Percentiles rank a stretch among this genome's conserved stretches.
These are phyloP conservation scores for Rhynchospora pubera DNA, from an alignment of 176 grass and related monocot genomes.

Conservation along the genomic window DNA sequence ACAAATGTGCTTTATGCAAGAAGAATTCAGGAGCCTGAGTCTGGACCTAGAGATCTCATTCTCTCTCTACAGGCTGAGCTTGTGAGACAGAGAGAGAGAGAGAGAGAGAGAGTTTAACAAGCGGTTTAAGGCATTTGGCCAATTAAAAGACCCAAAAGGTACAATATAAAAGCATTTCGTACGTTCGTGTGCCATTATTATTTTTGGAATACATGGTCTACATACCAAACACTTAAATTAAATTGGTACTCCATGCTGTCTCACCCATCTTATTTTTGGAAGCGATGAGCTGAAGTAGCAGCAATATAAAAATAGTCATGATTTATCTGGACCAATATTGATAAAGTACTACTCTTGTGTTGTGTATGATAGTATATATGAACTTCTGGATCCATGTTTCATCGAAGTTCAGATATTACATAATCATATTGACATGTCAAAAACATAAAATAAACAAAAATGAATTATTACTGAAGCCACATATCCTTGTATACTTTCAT, in stretches of 20 bases:
- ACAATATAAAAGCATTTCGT: slow-evolving; percentile 5
- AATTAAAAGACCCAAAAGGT: slow-evolving; percentile 35
- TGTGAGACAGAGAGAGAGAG: slow-evolving; percentile 43
- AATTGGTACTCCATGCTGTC: background rate
- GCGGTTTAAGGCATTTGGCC: slow-evolving; percentile 67
- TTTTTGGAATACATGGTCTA: background rate
- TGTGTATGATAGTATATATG: background rate
- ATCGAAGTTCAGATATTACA: background rate
- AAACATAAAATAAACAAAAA: background rate
- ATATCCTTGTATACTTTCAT: background rate
- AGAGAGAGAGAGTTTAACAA: slow-evolving; percentile 74
- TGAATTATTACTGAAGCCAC: background rate
- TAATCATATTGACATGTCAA: background rate
- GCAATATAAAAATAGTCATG: background rate
- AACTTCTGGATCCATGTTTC: background rate
- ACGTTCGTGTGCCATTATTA: no score
- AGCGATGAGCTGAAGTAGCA: background rate
- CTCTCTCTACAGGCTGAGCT: slow-evolving; percentile 47
- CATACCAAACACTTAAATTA: background rate
- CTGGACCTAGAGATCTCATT: slow-evolving; percentile 37
- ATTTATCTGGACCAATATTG: background rate
- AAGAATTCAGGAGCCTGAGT: slow-evolving; percentile 72
- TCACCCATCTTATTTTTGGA: background rate
- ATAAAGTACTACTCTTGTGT: background rate
- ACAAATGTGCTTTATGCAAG: slow-evolving; percentile 39